These are phyloP conservation scores for Monosporozyma siamensis DNA, from an alignment of 805 yeast species.

Conservation along the genomic window DNA sequence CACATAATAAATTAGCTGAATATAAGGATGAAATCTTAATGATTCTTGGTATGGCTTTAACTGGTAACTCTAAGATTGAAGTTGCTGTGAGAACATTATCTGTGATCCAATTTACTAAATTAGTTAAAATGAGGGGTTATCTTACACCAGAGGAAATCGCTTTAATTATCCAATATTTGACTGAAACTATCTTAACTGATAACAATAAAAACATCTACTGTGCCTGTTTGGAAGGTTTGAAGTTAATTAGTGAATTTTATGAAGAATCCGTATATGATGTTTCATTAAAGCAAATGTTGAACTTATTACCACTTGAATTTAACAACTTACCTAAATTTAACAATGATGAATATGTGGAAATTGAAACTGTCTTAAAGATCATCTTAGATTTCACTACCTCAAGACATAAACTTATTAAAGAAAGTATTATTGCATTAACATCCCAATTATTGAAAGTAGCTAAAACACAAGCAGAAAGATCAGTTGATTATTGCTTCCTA, in stretches of 20 bases:
- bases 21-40: slow-evolving; percentile 62
- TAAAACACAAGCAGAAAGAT: slow-evolving; percentile 1
- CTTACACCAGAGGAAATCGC: slow-evolving; percentile 47
- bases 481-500: slow-evolving; percentile 22
- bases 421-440: slow-evolving; percentile 20
- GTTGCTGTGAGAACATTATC: slow-evolving; percentile 60
- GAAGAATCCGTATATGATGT: slow-evolving; percentile 39
- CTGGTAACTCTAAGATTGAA: slow-evolving; percentile 58
- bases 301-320: slow-evolving; percentile 41
- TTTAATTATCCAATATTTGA: slow-evolving; percentile 54
- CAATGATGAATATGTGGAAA: slow-evolving; percentile 21
- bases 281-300: slow-evolving; percentile 43
- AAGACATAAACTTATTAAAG: slow-evolving; percentile 23
- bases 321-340: slow-evolving; percentile 22
- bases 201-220: slow-evolving; percentile 42
- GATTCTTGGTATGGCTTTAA: slow-evolving; percentile 57
- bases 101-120: slow-evolving; percentile 50
- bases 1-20: slow-evolving; percentile 32
- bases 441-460: slow-evolving; percentile 12
- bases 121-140: slow-evolving; percentile 42
- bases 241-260: slow-evolving; percentile 29
- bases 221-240: slow-evolving; percentile 48
- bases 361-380: slow-evolving; percentile 30
- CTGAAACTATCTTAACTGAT: slow-evolving; percentile 49
- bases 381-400: slow-evolving; percentile 29